Percentiles rank a stretch among this genome's conserved stretches.
Evolutionary conservation across 2,329 filamentous ascomycete genomes (phyloP).

Genomic region (Fusarium nygamai): DNA sequence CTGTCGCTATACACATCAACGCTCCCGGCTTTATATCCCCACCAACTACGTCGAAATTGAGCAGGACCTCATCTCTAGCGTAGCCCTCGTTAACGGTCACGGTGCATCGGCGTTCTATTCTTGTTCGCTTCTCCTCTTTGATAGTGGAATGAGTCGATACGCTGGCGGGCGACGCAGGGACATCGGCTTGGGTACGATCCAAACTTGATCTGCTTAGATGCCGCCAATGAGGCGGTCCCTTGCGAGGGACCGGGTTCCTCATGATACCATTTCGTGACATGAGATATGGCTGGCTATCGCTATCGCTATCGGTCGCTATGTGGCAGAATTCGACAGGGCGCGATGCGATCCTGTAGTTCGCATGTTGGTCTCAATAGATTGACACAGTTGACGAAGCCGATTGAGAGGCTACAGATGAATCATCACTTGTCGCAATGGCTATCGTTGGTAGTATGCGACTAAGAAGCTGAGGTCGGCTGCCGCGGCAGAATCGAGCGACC

Average conservation of each 20-base stretch:
- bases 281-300: slow-evolving; percentile 32
- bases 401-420: slow-evolving; percentile 1
- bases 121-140: slow-evolving; percentile 47
- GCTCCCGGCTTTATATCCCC: slow-evolving; percentile 71
- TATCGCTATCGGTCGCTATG: slow-evolving; percentile 26
- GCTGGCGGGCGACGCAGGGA: slow-evolving; percentile 59
- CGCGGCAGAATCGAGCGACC: slow-evolving; percentile 46
- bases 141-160: slow-evolving; percentile 61
- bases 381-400: slow-evolving; percentile 13
- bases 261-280: slow-evolving; percentile 45
- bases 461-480: slow-evolving; percentile 32
- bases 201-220: slow-evolving; percentile 59
- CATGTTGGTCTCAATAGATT: slow-evolving; percentile 35
- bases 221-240: slow-evolving; percentile 61
- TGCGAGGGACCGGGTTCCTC: slow-evolving; percentile 51
- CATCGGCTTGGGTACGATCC: slow-evolving; percentile 55
- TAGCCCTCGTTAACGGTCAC: slow-evolving; percentile 77
- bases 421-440: slow-evolving; percentile 19
- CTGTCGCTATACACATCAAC: slow-evolving; percentile 76
- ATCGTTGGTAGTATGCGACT: slow-evolving; percentile 16
- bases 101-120: slow-evolving; percentile 60
- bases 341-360: slow-evolving; percentile 32
- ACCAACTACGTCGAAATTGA: slow-evolving; percentile 78
- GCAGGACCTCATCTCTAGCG: slow-evolving; percentile 79
- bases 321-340: slow-evolving; percentile 24